Evolutionary conservation across 441 rosid genomes (phyloP), one percentile per base, ranked within the genome.

Genomic region (Omphalea diandra): DNA sequence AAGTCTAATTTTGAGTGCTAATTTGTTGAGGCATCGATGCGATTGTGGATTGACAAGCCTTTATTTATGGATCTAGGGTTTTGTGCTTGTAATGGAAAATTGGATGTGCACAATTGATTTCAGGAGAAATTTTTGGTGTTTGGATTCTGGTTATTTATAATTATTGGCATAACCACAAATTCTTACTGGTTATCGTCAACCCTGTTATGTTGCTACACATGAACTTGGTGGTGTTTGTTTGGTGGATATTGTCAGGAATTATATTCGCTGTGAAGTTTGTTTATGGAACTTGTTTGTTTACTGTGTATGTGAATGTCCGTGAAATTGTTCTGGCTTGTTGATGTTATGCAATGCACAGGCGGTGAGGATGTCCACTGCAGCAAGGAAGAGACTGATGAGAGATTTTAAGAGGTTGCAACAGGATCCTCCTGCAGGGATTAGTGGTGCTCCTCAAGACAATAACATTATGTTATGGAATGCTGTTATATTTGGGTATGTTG

Each of bases 381-480:
- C 91, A 3, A 85, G 89, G 84, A 87, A 87, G 75, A 87, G 91
- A 71, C 70, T 87, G 77, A 87, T 85, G 89, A 87, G 91, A 69
- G 89, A 87, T 77, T 87, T 87, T 70, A 87, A 82, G 85, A 82
- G 91, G 81, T 75, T 87, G 77, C 91, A 85, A 76, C 89, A 87
- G 76, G 91, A 87, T 69, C 91, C 89, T 0, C 91, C 89, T 31
- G 91, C 89, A 1, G 91, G 91, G 5, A 85, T 87, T 36, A 85
- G 89, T 47, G 89, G 89, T 8, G 88, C 91, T 0, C 89, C 91
- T 0, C 91, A 85, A 44, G 91, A 85, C 67, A 85, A 83, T 82
- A 87, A 87, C 53, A 85, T 87, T 41, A 84, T 86, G 87, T 82
- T 82, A 24, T 88, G 93, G 90, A 88, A 88, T 80, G 93, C 93